Evolutionary conservation across 371 early-diverging fungal species (phyloP), one percentile per base, ranked within the genome.

Genomic region (Actinomucor elegans): DNA sequence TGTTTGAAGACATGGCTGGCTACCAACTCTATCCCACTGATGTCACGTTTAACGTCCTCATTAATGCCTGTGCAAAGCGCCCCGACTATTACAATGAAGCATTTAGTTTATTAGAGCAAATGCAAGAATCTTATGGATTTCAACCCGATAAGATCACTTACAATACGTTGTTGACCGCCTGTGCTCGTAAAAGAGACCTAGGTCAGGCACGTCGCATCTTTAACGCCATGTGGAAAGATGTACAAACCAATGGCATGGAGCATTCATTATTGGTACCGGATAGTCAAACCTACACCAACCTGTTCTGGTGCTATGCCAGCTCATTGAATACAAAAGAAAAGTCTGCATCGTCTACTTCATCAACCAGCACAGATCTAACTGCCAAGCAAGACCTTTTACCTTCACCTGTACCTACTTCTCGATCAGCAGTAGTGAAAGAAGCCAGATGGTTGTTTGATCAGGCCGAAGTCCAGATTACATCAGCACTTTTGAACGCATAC

Each of bases 1-100:
- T 94, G 46, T 91, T 92, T 66, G 83, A 87, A 53, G 92, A 93
- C 55, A 92, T 94, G 92, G 67, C 80, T 9, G 72, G 76, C 29
- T 61, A 65, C 26, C 75, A 81, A 1, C 71, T 93, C 18, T 75
- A 76, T 18, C 88, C 91, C 0, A 92, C 90, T 0, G 89, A 90
- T 33, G 85, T 89, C 0, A 93, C 95, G 2, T 94, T 90, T 54
- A 94, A 90, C 53, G 79, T 88, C 9, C 73, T 97, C 17, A 91
- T 95, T 48, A 80, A 88, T 43, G 94, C 96, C 2, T 93, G 93
- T 58, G 92, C 89, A 0, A 77, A 78, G 49, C 79, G 94, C 14
- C 72, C 82, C 0, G 92, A 93, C 51, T 94, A 93, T 65, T 93
- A 87, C 66, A 64, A 79, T 34, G 88, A 91, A 50, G 88, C 92